Conservation (phyloP, 2,329 filamentous ascomycete species). For the Cladophialophora bantiana region DNA sequence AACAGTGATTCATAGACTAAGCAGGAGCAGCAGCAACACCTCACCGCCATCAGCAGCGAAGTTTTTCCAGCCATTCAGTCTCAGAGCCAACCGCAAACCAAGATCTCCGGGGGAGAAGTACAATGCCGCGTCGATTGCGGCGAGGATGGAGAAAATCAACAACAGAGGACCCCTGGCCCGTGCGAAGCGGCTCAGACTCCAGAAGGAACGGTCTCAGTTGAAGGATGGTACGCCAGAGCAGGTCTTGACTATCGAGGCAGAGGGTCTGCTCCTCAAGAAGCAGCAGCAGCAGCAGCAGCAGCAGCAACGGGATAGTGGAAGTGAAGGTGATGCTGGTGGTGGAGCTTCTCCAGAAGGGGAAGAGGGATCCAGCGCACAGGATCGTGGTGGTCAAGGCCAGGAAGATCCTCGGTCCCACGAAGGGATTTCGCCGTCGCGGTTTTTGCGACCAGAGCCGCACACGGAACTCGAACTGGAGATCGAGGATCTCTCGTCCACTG, state of each 20-base stretch:
- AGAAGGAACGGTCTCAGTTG: neutral
- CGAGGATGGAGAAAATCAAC: constrained; percentile 23
- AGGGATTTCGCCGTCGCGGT: neutral
- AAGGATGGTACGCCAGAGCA: constrained; percentile 31
- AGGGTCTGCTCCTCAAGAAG: constrained; percentile 17
- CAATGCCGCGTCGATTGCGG: constrained; percentile 26
- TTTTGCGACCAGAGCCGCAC: neutral
- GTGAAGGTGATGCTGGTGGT: neutral
- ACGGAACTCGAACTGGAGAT: constrained; percentile 82
- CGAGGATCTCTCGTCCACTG: constrained; percentile 82
- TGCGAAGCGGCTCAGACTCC: constrained; percentile 16
- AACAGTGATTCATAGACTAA: neutral
- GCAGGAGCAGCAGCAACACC: neutral
- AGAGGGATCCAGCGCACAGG: neutral
- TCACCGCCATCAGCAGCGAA: neutral
- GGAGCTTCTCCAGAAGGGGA: neutral
- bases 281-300: constrained; percentile 1
- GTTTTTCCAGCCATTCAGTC: neutral
- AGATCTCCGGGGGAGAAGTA: constrained; percentile 10
- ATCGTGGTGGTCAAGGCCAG: neutral
- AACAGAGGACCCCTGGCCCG: neutral
- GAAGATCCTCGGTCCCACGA: neutral
- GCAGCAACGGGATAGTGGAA: neutral
- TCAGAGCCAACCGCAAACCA: neutral
- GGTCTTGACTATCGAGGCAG: constrained; percentile 31